Percentiles rank a stretch among this genome's conserved stretches.
Evolutionary conservation across 768 basidiomycete species (phyloP).

Genomic region (Podaxis sp.): DNA sequence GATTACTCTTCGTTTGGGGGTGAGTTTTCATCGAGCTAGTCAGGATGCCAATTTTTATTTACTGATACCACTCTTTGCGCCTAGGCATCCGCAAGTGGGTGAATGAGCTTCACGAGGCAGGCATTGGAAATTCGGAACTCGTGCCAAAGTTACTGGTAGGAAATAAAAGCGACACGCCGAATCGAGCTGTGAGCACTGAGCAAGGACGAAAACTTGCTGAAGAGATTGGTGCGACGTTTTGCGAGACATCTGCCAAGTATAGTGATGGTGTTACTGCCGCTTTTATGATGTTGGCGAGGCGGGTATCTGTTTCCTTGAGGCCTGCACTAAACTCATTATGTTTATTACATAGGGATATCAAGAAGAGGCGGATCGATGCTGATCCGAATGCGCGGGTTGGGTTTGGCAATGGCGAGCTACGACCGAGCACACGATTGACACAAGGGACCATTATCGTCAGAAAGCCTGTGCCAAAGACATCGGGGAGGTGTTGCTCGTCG

Average conservation of each 20-base stretch:
- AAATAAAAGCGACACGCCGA: slow-evolving; percentile 4
- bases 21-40: not conserved
- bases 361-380: slow-evolving; percentile 2
- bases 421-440: not conserved
- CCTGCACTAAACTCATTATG: not conserved
- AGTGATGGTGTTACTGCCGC: slow-evolving; percentile 6
- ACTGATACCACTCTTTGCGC: not conserved
- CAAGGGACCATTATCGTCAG: not conserved
- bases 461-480: not conserved
- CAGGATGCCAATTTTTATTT: not conserved
- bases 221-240: slow-evolving; percentile 5
- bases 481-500: not conserved
- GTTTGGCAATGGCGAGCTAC: not conserved
- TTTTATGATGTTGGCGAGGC: slow-evolving; percentile 8
- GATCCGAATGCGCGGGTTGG: not conserved
- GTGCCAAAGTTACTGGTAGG: slow-evolving; percentile 10
- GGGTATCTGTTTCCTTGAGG: not conserved
- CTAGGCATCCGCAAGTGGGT: slow-evolving; percentile 7
- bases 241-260: slow-evolving; percentile 11
- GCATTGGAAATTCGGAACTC: not conserved
- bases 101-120: slow-evolving; percentile 1
- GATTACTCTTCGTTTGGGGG: slow-evolving; percentile 11
- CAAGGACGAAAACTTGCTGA: slow-evolving; percentile 4
- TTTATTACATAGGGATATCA: not conserved
- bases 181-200: not conserved